Conservation (phyloP, 306 rosid genomes). For the Citrullus amarus region DNA sequence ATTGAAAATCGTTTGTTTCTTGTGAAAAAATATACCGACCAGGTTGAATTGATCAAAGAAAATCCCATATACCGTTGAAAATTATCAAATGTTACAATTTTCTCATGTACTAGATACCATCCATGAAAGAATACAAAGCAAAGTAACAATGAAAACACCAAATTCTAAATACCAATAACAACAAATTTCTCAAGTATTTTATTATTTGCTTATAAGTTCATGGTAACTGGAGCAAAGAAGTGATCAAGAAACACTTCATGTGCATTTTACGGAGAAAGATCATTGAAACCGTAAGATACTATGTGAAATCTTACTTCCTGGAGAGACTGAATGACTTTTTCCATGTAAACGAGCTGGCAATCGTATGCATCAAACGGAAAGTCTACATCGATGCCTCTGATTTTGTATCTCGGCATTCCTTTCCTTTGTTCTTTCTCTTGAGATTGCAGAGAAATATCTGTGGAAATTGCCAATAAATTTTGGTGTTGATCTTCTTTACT, state of each 20-base stretch:
- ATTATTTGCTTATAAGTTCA: not conserved
- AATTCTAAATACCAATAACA: not conserved
- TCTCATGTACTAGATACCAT: not conserved
- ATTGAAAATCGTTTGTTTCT: not conserved
- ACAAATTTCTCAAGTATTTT: not conserved
- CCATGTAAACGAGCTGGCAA: slow-evolving; percentile 90
- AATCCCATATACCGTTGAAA: not conserved
- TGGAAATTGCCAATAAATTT: not conserved
- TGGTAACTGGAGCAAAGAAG: not conserved
- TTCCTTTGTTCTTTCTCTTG: not conserved
- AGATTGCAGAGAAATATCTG: not conserved
- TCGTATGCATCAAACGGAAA: slow-evolving; percentile 87
- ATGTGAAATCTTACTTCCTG: slow-evolving; percentile 39
- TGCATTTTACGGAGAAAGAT: not conserved
- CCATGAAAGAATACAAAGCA: not conserved
- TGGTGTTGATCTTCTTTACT: not conserved
- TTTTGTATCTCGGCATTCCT: slow-evolving; percentile 67
- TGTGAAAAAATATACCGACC: not conserved
- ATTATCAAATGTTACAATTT: not conserved
- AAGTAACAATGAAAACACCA: not conserved
- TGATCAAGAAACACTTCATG: not conserved
- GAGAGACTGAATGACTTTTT: slow-evolving; percentile 79
- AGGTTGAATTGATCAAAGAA: not conserved
- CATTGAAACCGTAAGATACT: not conserved
- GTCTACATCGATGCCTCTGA: slow-evolving; percentile 72